A percentile compares a stretch with the other conserved stretches of the same genome.
phyloP scores from a whole-genome alignment of 1,284 basidiomycete genomes.

The Meira nashicola region DNA sequence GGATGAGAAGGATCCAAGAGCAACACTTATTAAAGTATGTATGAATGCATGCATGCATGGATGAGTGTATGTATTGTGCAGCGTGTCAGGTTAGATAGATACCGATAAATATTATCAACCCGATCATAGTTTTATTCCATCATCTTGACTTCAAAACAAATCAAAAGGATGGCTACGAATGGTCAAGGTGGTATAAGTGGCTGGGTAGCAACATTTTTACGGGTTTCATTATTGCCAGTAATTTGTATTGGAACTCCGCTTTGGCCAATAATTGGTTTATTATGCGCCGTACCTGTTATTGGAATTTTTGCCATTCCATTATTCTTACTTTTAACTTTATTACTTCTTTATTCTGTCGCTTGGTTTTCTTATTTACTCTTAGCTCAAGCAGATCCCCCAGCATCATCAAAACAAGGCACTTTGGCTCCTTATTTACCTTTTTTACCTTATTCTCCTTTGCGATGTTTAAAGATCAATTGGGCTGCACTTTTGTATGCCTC shows the following conservation, averaged over 20 bases:
- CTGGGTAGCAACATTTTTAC: constrained; percentile 7
- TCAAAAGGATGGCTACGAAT: too few species aligned
- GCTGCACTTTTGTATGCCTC: constrained; percentile 33
- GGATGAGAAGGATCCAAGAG: too few species aligned
- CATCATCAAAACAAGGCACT: constrained; percentile 17
- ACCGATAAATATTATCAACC: too few species aligned
- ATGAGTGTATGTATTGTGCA: too few species aligned
- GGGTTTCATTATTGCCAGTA: constrained; percentile 26
- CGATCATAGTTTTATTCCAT: too few species aligned
- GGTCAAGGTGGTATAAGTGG: constrained; percentile 3
- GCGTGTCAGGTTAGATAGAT: too few species aligned
- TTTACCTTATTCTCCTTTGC: constrained; percentile 44
- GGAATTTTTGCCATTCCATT: constrained; percentile 48
- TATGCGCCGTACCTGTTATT: constrained; percentile 37
- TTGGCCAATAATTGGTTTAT: constrained; percentile 38
- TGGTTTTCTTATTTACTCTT: constrained; percentile 51
- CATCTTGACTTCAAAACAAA: too few species aligned
- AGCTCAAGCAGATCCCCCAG: constrained; percentile 46
- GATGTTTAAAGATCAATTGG: constrained; percentile 45
- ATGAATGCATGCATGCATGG: too few species aligned
- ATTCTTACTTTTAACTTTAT: constrained; percentile 39
- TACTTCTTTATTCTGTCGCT: constrained; percentile 45
- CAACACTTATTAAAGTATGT: too few species aligned
- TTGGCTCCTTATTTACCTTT: constrained; percentile 29
- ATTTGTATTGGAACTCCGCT: constrained; percentile 32